Evolutionary conservation across 192 early-diverging fungal genomes (phyloP), one percentile per base, ranked within the genome.

Genomic region (Bifiguratus adelaidae): DNA sequence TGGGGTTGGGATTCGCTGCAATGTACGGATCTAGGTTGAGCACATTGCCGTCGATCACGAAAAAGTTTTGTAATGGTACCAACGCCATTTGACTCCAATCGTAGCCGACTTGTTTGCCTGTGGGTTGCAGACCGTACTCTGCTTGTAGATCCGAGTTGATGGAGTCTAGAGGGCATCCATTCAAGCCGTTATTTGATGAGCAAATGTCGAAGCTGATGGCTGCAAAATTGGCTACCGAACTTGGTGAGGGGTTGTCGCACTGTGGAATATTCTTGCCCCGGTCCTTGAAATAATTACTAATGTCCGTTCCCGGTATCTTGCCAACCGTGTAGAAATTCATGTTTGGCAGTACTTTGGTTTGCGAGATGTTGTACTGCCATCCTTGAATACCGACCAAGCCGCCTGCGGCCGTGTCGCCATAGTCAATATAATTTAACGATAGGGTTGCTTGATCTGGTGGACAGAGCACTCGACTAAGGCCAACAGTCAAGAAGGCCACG

Each of bases 401-500:
- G 20, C n/a, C n/a, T n/a, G n/a, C 28, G 6, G 23, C 19, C 5
- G 55, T 53, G 47, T 68, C 63, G 25, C 48, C 55, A 32, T 68
- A 71, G 21, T 70, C 44, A 38, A 69, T 47, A 63, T 76, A 79
- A 33, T 63, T 65, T 45, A 58, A 49, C 24, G 73, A 74, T 22
- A 53, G 63, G 28, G 73, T 60, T 16, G 74, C 47, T 23, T 57
- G 55, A 9, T 48, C 44, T 19, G 70, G 30, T 7, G 79, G 82
- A 51, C 85, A 88, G 42, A 85, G 65, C 15, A 80, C 62, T 18
- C 60, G 55, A 6, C 74, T 43, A 34, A 88, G 63, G 35, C 83
- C 83, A 35, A 96, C 74, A 13, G 88, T 91, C 44, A 92, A 53
- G 60, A 92, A 96, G 24, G 86, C 86, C 16, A 92, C 75, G 18